Percentiles rank a stretch among this genome's conserved stretches.
Conservation (phyloP, 1,139 yeast species). For the Geotrichum fermentans region DNA sequence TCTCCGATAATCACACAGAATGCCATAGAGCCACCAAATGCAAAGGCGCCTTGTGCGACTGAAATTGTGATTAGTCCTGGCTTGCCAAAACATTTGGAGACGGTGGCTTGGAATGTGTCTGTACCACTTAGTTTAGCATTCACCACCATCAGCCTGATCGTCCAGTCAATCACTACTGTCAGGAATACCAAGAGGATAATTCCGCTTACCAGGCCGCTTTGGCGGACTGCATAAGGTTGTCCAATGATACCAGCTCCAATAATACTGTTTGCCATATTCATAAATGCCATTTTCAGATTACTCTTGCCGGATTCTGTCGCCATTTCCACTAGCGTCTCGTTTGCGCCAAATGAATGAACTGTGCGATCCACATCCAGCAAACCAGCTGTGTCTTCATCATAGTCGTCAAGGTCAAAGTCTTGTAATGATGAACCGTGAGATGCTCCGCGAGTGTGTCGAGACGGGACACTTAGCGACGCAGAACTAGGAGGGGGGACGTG, state of each 20-base stretch:
- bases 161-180: constrained; percentile 82
- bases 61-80: constrained; percentile 64
- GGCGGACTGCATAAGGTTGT: constrained; percentile 81
- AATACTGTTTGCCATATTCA: constrained; percentile 92
- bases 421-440: neutral
- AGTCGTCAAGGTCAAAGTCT: constrained; percentile 13
- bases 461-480: neutral
- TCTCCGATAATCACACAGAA: constrained; percentile 93
- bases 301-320: constrained; percentile 40
- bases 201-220: constrained; percentile 77
- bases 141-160: constrained; percentile 67
- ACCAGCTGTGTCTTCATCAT: constrained; percentile 8
- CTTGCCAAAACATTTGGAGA: constrained; percentile 70
- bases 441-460: neutral
- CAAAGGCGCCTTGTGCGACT: constrained; percentile 78
- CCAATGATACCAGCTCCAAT: constrained; percentile 95
- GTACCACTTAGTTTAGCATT: constrained; percentile 76
- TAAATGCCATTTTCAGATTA: constrained; percentile 80
- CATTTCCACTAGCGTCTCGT: constrained; percentile 27
- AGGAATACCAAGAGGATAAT: constrained; percentile 54
- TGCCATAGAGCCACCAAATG: constrained; percentile 92
- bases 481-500: neutral
- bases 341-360: constrained; percentile 18
- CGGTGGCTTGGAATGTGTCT: constrained; percentile 81
- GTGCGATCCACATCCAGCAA: constrained; percentile 5